Evolutionary conservation across 169 alveolate genomes (phyloP).

Genomic region (Plasmodium berghei): DNA sequence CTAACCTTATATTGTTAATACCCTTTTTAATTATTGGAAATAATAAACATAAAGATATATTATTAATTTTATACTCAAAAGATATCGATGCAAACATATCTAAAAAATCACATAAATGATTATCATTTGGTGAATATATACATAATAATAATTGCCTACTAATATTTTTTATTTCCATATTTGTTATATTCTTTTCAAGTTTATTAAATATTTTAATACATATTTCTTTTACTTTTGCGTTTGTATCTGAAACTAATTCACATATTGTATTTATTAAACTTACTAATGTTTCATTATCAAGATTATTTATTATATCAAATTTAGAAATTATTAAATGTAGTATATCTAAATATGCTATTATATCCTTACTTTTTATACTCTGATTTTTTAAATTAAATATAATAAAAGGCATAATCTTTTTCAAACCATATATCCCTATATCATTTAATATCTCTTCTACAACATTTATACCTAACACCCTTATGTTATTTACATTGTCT

Average conservation of each 20-base stretch:
- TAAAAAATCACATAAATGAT: constrained; percentile 61
- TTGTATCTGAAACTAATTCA: constrained; percentile 70
- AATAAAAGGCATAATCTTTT: constrained; percentile 46
- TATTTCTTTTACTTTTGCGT: constrained; percentile 69
- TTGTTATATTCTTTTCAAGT: constrained; percentile 51
- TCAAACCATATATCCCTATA: constrained; percentile 54
- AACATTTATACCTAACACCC: constrained; percentile 58
- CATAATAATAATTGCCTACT: constrained; percentile 67
- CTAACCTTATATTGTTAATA: constrained; percentile 66
- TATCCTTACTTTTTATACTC: constrained; percentile 40
- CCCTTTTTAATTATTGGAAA: constrained; percentile 70
- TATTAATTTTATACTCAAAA: constrained; percentile 71
- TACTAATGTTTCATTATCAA: constrained; percentile 26
- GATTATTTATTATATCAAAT: constrained; percentile 19
- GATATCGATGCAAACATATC: constrained; percentile 53
- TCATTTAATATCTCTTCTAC: constrained; percentile 71
- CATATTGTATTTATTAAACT: constrained; percentile 43
- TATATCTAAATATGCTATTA: constrained; percentile 57
- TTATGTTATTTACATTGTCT: constrained; percentile 72
- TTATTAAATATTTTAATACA: constrained; percentile 72
- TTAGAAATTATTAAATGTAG: constrained; percentile 41
- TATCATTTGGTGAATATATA: constrained; percentile 74
- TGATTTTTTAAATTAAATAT: constrained; percentile 27
- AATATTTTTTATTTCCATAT: constrained; percentile 52
- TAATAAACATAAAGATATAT: constrained; percentile 46